Conservation (phyloP, 2,329 filamentous ascomycete species). For the Phaeosphaeriaceae sp. region DNA sequence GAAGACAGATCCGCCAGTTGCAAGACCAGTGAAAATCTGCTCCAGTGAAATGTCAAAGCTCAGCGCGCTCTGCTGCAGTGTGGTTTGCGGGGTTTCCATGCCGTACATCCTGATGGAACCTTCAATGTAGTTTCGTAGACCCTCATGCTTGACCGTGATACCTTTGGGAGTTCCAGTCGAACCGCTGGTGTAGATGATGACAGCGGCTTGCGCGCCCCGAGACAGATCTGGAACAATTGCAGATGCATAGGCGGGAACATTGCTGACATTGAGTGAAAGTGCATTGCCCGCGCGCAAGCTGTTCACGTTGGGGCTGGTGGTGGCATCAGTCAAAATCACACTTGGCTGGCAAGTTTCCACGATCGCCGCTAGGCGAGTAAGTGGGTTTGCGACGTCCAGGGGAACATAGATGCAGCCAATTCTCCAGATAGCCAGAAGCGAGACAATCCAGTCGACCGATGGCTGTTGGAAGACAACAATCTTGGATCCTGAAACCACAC, state of each 20-base stretch:
- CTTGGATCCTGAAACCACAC: not conserved
- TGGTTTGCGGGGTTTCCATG: not conserved
- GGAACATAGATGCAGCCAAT: slow-evolving; percentile 47
- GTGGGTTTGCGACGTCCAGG: slow-evolving; percentile 47
- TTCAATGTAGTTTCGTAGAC: slow-evolving; percentile 55
- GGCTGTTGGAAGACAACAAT: slow-evolving; percentile 55
- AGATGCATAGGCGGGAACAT: no score
- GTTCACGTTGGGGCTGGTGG: slow-evolving; percentile 7
- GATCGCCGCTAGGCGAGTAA: slow-evolving; percentile 41
- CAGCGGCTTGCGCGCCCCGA: slow-evolving; percentile 42
- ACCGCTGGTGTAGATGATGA: slow-evolving; percentile 65
- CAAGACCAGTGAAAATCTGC: slow-evolving; percentile 52
- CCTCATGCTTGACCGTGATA: slow-evolving; percentile 39
- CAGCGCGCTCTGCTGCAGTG: slow-evolving; percentile 53
- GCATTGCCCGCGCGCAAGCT: no score
- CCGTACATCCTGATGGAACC: slow-evolving; percentile 6
- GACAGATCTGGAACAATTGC: no score
- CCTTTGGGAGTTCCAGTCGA: slow-evolving; percentile 64
- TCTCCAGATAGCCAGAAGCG: slow-evolving; percentile 52
- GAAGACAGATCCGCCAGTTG: slow-evolving; percentile 48
- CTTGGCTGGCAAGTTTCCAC: slow-evolving; percentile 35
- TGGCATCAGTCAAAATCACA: slow-evolving; percentile 37
- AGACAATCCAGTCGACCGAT: slow-evolving; percentile 43
- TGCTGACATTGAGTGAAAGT: no score
- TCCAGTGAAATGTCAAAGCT: slow-evolving; percentile 52